These are phyloP conservation scores for Saccharomycopsis synnaedendra DNA, from an alignment of 805 yeast genomes.

Conservation along the genomic window DNA sequence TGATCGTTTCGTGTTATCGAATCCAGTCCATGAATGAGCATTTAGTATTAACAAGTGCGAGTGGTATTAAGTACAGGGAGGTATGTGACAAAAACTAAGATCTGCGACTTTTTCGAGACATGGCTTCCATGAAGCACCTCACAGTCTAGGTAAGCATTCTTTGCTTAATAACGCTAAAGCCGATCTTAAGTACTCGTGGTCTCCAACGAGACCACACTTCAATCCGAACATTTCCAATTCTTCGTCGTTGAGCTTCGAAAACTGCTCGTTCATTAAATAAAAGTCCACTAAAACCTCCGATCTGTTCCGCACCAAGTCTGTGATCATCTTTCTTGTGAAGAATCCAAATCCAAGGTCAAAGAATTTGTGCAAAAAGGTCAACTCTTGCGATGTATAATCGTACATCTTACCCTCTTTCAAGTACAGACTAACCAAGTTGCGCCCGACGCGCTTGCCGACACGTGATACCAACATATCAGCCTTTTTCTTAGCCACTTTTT, in stretches of 20 bases:
- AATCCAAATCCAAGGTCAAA: background rate
- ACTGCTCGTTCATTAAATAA: slow-evolving; percentile 2
- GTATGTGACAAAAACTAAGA: too few species aligned
- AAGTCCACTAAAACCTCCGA: slow-evolving; percentile 11
- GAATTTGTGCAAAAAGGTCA: slow-evolving; percentile 4
- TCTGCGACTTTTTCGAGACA: too few species aligned
- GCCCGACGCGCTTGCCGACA: background rate
- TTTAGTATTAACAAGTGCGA: too few species aligned
- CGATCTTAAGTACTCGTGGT: background rate
- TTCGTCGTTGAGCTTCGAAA: slow-evolving; percentile 4
- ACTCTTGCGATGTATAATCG: background rate
- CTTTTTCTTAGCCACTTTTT: slow-evolving; percentile 17
- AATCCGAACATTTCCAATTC: slow-evolving; percentile 11
- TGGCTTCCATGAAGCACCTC: too few species aligned
- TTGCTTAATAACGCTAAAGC: too few species aligned
- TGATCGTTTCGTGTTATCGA: too few species aligned
- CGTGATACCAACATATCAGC: background rate
- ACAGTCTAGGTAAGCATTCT: too few species aligned
- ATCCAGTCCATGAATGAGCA: too few species aligned
- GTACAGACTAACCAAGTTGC: slow-evolving; percentile 21
- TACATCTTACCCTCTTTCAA: slow-evolving; percentile 1
- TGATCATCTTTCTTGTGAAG: background rate
- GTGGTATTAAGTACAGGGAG: too few species aligned
- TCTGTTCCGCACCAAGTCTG: slow-evolving; percentile 6
- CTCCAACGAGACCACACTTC: slow-evolving; percentile 10